Evolutionary conservation across 108 stramenopile species (phyloP).

Genomic region (Cyclotella choctawhatcheeana): DNA sequence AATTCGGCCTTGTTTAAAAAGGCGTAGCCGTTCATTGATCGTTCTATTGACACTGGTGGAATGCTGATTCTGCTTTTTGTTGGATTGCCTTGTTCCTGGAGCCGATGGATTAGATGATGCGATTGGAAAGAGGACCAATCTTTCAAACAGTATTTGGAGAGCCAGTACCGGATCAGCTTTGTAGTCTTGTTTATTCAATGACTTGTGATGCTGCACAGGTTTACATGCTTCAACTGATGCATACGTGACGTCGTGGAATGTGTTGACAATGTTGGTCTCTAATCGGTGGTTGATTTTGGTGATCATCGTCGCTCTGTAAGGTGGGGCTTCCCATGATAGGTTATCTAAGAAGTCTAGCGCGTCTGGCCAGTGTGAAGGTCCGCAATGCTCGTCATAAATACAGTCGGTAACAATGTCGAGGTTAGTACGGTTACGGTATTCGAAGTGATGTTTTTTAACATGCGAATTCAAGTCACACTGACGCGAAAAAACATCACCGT

Average conservation of each 20-base stretch:
- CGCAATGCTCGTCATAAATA: neutral
- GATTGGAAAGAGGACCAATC: neutral
- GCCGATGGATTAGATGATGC: neutral
- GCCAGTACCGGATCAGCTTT: too few relatives aligned
- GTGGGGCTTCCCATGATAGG: neutral
- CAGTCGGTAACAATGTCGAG: too few relatives aligned
- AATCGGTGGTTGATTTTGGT: neutral
- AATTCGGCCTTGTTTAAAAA: neutral
- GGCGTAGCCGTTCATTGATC: neutral
- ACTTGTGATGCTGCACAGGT: too few relatives aligned
- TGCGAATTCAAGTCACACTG: neutral
- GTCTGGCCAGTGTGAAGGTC: neutral
- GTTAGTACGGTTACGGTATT: too few relatives aligned
- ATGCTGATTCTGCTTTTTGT: neutral
- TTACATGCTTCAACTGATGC: neutral
- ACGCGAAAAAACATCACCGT: neutral
- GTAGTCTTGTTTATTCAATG: too few relatives aligned
- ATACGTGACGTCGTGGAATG: neutral
- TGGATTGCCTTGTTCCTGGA: neutral
- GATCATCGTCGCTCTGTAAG: neutral
- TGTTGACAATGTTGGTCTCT: neutral
- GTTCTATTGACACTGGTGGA: neutral
- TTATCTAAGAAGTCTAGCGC: neutral
- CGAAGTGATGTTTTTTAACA: neutral
- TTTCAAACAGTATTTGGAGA: too few relatives aligned